These are phyloP conservation scores for Pulveroboletus sp. DNA, from an alignment of 768 basidiomycete species.

Conservation along the genomic window DNA sequence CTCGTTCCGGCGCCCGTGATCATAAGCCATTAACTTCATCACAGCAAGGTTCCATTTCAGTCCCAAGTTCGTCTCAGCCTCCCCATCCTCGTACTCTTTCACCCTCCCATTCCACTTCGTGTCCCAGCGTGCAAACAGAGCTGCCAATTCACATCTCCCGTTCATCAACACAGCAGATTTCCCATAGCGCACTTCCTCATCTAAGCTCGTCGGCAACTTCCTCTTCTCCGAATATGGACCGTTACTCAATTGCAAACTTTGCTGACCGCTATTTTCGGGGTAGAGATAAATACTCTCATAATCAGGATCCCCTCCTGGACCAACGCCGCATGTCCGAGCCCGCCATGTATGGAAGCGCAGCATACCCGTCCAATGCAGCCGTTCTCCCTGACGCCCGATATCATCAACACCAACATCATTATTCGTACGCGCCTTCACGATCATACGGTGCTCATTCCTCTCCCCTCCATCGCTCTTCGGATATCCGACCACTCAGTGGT, in stretches of 20 bases:
- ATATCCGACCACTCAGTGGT: slow-evolving; percentile 42
- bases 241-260: slow-evolving; percentile 35
- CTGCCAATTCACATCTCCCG: background rate
- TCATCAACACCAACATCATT: slow-evolving; percentile 42
- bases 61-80: slow-evolving; percentile 14
- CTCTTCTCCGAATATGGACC: slow-evolving; percentile 39
- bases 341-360: slow-evolving; percentile 43
- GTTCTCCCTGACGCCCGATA: slow-evolving; percentile 34
- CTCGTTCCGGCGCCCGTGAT: slow-evolving; percentile 31
- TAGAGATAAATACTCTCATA: slow-evolving; percentile 34
- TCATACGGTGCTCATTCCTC: slow-evolving; percentile 37
- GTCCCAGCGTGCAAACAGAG: background rate
- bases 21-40: slow-evolving; percentile 23
- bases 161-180: no score
- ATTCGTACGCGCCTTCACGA: slow-evolving; percentile 33
- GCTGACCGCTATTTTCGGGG: slow-evolving; percentile 41
- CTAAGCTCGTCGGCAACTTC: slow-evolving; percentile 42
- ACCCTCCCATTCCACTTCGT: slow-evolving; percentile 11
- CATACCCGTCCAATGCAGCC: slow-evolving; percentile 33
- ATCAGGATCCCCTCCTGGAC: slow-evolving; percentile 41
- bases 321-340: slow-evolving; percentile 71
- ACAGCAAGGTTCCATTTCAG: slow-evolving; percentile 11
- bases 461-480: slow-evolving; percentile 43
- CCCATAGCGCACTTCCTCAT: slow-evolving; percentile 30
- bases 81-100: slow-evolving; percentile 20